Base-by-base conservation (phyloP, 257 asterid genomes). In the Solanum bulbocastanum region DNA sequence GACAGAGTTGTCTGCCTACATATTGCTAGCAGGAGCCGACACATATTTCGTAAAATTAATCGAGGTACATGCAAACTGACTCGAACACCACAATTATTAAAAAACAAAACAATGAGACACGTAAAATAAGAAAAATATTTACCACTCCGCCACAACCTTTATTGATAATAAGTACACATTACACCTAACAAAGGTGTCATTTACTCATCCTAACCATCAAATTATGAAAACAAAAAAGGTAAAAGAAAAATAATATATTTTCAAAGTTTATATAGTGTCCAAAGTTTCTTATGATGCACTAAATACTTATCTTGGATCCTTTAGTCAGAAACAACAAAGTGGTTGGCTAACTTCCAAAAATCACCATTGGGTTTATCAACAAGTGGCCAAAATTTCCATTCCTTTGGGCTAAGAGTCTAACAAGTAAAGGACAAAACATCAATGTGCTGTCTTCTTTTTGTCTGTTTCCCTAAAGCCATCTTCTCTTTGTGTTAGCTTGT, bases 381-480 rank as follows among this genome's bases (percentile, higher is more conserved):
- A 81, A 44, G 68, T 46, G 85, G 85, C 85, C 85, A 81, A 81
- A 81, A 81, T 81, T 81, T 46, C 68, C 27, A 81, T 81, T 81
- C 85, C 18, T 81, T 81, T 9, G 40, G 30, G 68, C 85, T 16
- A 81, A 16, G 68, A 46, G 85, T 81, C 68, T 46, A 81, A 81
- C 68, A 46, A 81, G 68, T 81, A 81, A 46, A 81, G 14, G 85
- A 81, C 85, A 46, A 81, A 79, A 30, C 66, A 81, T 81, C 18
- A 81, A 81, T 81, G 85, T 81, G 85, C 68, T 81, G 85, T 46
- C 85, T 27, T 44, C 68, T 81, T 81, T 81, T n/a, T 81, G 66
- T 56, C 40, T 16, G 30, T 15, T 81, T 81, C 85, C 15, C 46
- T 8, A 81, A 44, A 44, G 85, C 40, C 68, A 14, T 16, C 30